A percentile compares a stretch with the other conserved stretches of the same genome.
These are phyloP conservation scores for Linnemannia hyalina DNA, from an alignment of 192 early-diverging fungal genomes.

Conservation along the genomic window DNA sequence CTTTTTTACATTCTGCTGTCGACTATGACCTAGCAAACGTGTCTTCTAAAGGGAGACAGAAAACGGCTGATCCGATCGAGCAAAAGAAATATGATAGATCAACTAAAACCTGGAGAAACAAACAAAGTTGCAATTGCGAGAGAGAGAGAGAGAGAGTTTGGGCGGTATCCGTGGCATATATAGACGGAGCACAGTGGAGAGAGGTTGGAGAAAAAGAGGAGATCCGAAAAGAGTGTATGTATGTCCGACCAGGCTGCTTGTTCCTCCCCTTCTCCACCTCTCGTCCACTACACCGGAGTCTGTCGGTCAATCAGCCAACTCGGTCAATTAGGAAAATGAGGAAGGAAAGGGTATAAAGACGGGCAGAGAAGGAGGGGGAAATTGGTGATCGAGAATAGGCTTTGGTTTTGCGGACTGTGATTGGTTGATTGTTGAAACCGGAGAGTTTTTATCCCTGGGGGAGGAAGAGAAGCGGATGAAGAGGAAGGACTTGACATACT, in stretches of 20 bases:
- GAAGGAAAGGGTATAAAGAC: background rate
- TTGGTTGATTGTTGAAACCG: background rate
- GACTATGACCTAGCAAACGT: too few species aligned
- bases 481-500: background rate
- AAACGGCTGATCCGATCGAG: too few species aligned
- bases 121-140: background rate
- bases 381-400: constrained; percentile 7
- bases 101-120: background rate
- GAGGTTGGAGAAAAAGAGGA: background rate
- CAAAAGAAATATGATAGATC: too few species aligned
- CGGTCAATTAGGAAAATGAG: background rate
- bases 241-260: background rate
- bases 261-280: background rate
- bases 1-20: background rate
- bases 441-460: constrained; percentile 8
- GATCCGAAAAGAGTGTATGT: background rate
- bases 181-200: background rate
- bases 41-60: too few species aligned
- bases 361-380: background rate
- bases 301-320: background rate
- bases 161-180: background rate
- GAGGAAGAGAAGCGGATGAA: background rate
- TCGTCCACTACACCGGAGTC: background rate
- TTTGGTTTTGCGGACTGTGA: background rate
- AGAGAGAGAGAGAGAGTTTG: background rate